Conservation (phyloP, 257 asterid genomes). For the Nicotiana noctiflora region DNA sequence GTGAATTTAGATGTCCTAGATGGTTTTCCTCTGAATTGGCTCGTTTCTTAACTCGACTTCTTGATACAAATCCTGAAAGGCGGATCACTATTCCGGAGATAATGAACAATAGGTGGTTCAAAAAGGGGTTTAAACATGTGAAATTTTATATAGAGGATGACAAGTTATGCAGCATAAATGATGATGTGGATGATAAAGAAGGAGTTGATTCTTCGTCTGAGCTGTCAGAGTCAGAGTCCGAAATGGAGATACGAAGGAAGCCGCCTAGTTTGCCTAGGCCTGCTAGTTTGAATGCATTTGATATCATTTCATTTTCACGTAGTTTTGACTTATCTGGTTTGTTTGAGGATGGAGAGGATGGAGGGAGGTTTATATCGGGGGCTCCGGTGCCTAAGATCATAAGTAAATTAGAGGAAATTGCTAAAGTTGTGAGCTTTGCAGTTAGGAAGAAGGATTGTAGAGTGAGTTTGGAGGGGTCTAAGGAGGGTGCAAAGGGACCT, state of each 20-base stretch:
- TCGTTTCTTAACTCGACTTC: slow-evolving; percentile 40
- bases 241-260: slow-evolving; percentile 45
- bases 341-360: slow-evolving; percentile 77
- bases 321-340: slow-evolving; percentile 85
- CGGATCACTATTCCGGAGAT: slow-evolving; percentile 61
- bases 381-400: slow-evolving; percentile 72
- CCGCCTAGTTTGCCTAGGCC: slow-evolving; percentile 56
- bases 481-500: slow-evolving; percentile 87
- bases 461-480: slow-evolving; percentile 76
- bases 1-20: slow-evolving; percentile 85
- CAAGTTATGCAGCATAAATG: slow-evolving; percentile 54
- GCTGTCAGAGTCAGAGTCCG: slow-evolving; percentile 64
- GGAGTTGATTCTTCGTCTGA: slow-evolving; percentile 40
- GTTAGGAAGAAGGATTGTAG: slow-evolving; percentile 89
- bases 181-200: slow-evolving; percentile 14
- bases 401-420: slow-evolving; percentile 81
- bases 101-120: slow-evolving; percentile 62
- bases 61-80: slow-evolving; percentile 53
- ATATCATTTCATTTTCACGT: slow-evolving; percentile 77
- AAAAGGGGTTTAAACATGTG: slow-evolving; percentile 51
- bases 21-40: slow-evolving; percentile 80
- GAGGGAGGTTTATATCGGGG: slow-evolving; percentile 61
- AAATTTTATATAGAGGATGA: slow-evolving; percentile 85
- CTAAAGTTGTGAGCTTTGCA: slow-evolving; percentile 73
- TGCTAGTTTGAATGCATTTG: slow-evolving; percentile 89